Conservation (phyloP, 371 early-diverging fungal genomes). For the Parasitella parasitica region DNA sequence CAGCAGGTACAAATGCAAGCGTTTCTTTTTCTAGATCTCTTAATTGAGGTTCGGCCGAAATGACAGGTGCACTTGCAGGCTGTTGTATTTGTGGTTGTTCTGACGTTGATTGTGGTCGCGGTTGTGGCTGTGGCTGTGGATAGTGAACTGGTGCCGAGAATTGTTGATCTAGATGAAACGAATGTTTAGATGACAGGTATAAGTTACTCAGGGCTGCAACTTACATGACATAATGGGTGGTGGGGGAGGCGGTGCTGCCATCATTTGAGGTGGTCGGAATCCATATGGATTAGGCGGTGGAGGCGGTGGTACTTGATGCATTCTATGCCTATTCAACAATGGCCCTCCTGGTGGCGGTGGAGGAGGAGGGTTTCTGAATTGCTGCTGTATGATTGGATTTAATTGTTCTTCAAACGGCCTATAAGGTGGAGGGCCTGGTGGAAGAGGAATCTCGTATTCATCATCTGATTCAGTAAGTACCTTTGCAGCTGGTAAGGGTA, state of each 20-base stretch:
- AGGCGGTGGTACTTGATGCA: conserved; percentile 12
- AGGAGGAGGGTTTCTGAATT: not conserved
- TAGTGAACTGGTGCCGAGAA: conserved; percentile 10
- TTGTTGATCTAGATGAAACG: conserved; percentile 6
- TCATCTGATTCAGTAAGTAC: conserved; percentile 37
- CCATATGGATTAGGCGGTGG: conserved; percentile 7
- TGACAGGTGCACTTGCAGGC: conserved; percentile 39
- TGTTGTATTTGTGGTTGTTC: not conserved
- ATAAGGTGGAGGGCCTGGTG: conserved; percentile 46
- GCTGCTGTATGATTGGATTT: not conserved
- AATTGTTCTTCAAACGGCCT: conserved; percentile 31
- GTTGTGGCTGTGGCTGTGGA: conserved; percentile 1
- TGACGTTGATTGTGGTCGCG: not conserved
- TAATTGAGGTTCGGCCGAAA: conserved; percentile 64
- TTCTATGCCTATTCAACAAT: not conserved
- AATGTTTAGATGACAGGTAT: no score
- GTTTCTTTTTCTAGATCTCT: conserved; percentile 66
- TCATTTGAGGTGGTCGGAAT: not conserved
- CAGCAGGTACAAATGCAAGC: conserved; percentile 61
- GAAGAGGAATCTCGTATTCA: conserved; percentile 48
- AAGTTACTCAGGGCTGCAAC: no score
- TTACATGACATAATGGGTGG: conserved; percentile 9
- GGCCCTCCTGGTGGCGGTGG: conserved; percentile 22
- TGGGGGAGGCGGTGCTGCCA: conserved; percentile 9
- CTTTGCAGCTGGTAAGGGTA: not conserved